Base-by-base conservation (phyloP, 371 early-diverging fungal species). In the Mortierella sp. region DNA sequence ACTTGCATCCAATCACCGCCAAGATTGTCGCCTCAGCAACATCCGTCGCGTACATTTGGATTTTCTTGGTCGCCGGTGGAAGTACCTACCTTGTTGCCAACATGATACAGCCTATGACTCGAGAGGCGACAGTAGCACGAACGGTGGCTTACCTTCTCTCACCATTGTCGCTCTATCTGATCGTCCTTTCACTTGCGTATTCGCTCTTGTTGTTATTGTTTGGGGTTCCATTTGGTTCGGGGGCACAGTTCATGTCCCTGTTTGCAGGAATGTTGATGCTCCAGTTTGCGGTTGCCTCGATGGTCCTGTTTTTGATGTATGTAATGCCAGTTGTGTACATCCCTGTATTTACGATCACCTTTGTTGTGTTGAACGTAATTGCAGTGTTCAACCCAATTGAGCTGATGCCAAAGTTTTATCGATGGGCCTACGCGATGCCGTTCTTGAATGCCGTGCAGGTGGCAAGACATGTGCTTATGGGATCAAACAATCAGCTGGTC, bases 361-460 rank as follows among this genome's bases (percentile, higher is more conserved):
- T 72, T 48, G 77, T 77, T 14, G 62, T 77, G 30, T 7, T 77
- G 55, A 77, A 77, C 51, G 72, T 77, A 66, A 72, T 77, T 62
- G 77, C 77, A 2, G 77, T 77, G 28, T 77, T 77, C 56, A 77
- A 77, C 55, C 66, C 77, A 18, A 69, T 66, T 9, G 77, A 77
- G 43, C 37, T 77, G 45, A 62, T 72, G 72, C 72, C 77, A 0
- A 16, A 12, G 21, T 72, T 72, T 44, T 77, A 77, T 46, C 53
- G 56, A 28, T 77, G 77, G 77, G 77, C 62, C 14, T 72, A 77
- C 15, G 72, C 77, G 25, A 77, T 77, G 77, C 77, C 77, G 3
- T 77, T 77, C 69, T 30, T 77, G 63, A 77, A 77, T 28, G 77
- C 77, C 4, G 77, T 77, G 4, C 72, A 77, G 30, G 68, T 77